Evolutionary conservation across 306 rosid genomes (phyloP), one percentile per base, ranked within the genome.

Genomic region (Urtica urens): DNA sequence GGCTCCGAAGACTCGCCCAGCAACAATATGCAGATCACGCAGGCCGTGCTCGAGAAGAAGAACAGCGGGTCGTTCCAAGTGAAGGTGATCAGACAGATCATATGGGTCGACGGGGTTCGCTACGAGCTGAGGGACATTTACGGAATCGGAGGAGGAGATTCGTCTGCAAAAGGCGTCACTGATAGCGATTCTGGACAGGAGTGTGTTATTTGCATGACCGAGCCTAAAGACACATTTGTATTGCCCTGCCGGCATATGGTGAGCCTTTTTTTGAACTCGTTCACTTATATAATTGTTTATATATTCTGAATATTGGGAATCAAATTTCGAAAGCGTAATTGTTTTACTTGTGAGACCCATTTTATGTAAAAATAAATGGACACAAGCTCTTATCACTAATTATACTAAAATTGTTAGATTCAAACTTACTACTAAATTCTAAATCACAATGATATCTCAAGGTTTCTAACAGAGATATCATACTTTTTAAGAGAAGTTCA

Each of bases 221-320:
- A 87, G 69, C 94, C 93, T 43, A 87, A 78, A 72, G 93, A 78
- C 57, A 80, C 94, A 3, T 83, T 83, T 24, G 79, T 83, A 17
- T 59, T 87, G 62, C 96, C 96, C 29, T 87, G 93, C 58, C 82
- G 94, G 33, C 96, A 87, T 69, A 75, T 87, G 96, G 94, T 87
- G 69, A 75, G 49, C 65, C 15, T 46, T 58, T 38, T 58, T 52
- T 37, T 23, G 33, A 17, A 55, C 45, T 69, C 9, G 15, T 35
- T 51, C 25, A 4, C 10, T 29, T 42, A 46, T 67, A 51, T 41
- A n/a, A n/a, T n/a, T n/a, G n/a, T n/a, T n/a, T n/a, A n/a, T n/a
- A n/a, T n/a, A n/a, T n/a, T n/a, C n/a, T n/a, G n/a, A n/a, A n/a
- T n/a, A n/a, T n/a, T n/a, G n/a, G n/a, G n/a, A n/a, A n/a, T n/a